Percentiles rank a stretch among this genome's conserved stretches.
These are phyloP conservation scores for Colletotrichum viniferum DNA, from an alignment of 2,329 filamentous ascomycete species.

Conservation along the genomic window DNA sequence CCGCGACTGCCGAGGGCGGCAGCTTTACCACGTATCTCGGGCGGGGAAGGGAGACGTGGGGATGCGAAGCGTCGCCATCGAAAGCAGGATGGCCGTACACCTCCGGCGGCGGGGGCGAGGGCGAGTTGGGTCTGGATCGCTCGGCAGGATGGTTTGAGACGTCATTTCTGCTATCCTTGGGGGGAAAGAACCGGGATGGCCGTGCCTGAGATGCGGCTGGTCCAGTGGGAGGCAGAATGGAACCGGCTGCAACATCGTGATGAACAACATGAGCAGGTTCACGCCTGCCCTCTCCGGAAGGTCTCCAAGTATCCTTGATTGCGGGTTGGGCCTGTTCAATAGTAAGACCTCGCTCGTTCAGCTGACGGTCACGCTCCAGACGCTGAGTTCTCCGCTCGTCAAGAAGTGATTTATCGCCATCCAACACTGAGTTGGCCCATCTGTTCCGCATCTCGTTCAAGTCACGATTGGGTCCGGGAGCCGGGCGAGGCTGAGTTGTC, in stretches of 20 bases:
- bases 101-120: conserved; percentile 75
- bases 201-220: conserved; percentile 48
- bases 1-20: conserved; percentile 60
- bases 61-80: conserved; percentile 67
- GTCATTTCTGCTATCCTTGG: conserved; percentile 52
- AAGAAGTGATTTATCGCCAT: conserved; percentile 50
- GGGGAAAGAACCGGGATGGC: conserved; percentile 67
- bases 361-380: conserved; percentile 46
- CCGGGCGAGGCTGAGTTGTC: background rate
- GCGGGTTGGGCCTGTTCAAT: conserved; percentile 49
- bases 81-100: conserved; percentile 75
- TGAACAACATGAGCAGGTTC: conserved; percentile 33
- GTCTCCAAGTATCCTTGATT: conserved; percentile 61
- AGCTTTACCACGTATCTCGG: conserved; percentile 81
- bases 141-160: conserved; percentile 35
- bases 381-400: conserved; percentile 42
- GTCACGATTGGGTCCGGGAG: background rate
- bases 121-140: conserved; percentile 55
- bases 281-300: conserved; percentile 41
- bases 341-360: conserved; percentile 48
- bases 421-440: conserved; percentile 47
- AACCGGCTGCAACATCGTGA: conserved; percentile 21
- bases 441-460: conserved; percentile 31
- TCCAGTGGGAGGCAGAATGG: conserved; percentile 31
- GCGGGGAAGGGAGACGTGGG: conserved; percentile 72